These are phyloP conservation scores for Blastobotrys arbuscula DNA, from an alignment of 1,139 yeast species.

Conservation along the genomic window DNA sequence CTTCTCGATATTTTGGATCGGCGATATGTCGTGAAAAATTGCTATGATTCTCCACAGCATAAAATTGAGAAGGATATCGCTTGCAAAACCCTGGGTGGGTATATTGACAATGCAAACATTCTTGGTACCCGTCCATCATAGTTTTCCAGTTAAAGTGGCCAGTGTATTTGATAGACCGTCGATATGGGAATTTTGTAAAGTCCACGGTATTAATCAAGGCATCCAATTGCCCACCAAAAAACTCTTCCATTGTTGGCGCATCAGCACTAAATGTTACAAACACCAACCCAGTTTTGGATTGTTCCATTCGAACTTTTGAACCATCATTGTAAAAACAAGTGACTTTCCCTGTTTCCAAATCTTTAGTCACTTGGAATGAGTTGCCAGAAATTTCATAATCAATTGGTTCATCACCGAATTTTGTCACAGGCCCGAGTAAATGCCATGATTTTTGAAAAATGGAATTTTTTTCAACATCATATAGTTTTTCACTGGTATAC, in stretches of 20 bases:
- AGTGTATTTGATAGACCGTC: conserved; percentile 10
- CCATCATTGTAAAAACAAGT: conserved; percentile 3
- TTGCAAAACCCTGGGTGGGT: conserved; percentile 12
- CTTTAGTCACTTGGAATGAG: conserved; percentile 5
- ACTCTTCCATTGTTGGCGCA: conserved; percentile 12
- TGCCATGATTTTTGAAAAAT: conserved; percentile 12
- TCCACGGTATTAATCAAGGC: conserved; percentile 11
- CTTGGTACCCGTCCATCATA: conserved; percentile 14
- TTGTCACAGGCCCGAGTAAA: conserved; percentile 13
- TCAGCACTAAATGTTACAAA: conserved; percentile 10
- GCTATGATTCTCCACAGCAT: conserved; percentile 13
- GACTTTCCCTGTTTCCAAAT: not conserved
- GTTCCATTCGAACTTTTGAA: conserved; percentile 5
- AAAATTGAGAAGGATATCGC: conserved; percentile 11
- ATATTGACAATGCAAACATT: conserved; percentile 12
- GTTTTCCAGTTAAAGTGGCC: conserved; percentile 15
- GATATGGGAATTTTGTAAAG: conserved; percentile 12
- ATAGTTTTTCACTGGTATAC: conserved; percentile 11
- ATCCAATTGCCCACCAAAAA: conserved; percentile 12
- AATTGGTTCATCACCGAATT: conserved; percentile 8
- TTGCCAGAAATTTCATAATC: conserved; percentile 12
- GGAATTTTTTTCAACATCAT: conserved; percentile 7
- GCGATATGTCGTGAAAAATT: conserved; percentile 13
- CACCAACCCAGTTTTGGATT: conserved; percentile 11
- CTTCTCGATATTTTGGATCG: conserved; percentile 11